A percentile compares a stretch with the other conserved stretches of the same genome.
Evolutionary conservation across 768 basidiomycete species (phyloP).

Genomic region (Lactifluus pinguis): DNA sequence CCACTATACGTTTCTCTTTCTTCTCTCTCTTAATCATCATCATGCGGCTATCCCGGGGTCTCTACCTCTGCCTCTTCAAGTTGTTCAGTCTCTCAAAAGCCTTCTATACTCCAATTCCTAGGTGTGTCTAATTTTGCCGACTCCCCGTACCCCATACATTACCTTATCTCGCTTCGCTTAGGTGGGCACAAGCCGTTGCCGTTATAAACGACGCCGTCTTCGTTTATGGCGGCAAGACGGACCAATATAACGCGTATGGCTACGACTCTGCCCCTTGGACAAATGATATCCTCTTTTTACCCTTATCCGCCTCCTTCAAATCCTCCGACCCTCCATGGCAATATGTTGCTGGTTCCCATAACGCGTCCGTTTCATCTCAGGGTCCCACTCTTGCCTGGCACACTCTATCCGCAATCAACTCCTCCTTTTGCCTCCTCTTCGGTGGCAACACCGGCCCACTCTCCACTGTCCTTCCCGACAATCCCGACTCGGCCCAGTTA

Average conservation of each 20-base stretch:
- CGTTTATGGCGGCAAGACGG: constrained; percentile 76
- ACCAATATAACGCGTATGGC: constrained; percentile 54
- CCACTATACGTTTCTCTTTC: too few relatives aligned
- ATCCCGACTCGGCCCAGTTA: constrained; percentile 54
- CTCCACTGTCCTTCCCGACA: constrained; percentile 40
- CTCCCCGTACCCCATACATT: neutral
- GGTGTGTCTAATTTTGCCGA: neutral
- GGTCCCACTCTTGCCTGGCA: constrained; percentile 73
- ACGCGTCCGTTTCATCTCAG: constrained; percentile 33
- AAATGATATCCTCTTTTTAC: constrained; percentile 62
- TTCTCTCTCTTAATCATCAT: constrained; percentile 2
- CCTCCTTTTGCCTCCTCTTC: constrained; percentile 49
- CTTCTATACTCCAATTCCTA: neutral
- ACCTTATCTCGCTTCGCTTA: constrained; percentile 23
- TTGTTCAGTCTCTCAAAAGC: neutral
- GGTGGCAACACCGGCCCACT: constrained; percentile 68
- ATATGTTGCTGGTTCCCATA: constrained; percentile 40
- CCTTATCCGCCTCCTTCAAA: constrained; percentile 51
- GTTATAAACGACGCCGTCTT: constrained; percentile 51
- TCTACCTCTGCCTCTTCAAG: neutral
- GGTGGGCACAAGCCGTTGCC: constrained; percentile 78
- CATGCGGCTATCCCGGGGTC: neutral
- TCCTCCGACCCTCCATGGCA: constrained; percentile 61
- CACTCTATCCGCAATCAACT: constrained; percentile 58
- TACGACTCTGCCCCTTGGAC: constrained; percentile 69